Evolutionary conservation across 2,329 filamentous ascomycete species (phyloP), one percentile per base, ranked within the genome.

Genomic region (Drechslerella coelobrocha): DNA sequence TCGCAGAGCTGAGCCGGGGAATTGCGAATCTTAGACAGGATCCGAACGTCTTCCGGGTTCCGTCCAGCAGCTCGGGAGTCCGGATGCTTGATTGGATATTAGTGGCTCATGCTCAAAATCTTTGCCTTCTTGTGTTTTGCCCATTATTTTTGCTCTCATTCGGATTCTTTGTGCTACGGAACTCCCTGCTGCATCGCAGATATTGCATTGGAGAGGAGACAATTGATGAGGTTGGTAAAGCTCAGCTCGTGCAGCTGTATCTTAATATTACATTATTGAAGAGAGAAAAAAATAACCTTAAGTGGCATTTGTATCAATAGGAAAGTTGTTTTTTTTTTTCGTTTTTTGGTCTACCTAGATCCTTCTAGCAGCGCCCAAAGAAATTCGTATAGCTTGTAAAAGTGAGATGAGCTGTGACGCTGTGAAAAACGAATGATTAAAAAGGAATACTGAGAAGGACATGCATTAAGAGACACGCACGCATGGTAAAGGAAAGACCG

Each of bases 371-470:
- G 31, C 52, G 17, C 43, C 37, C 47, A 69, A 69, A 47, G 52
- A 62, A 69, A 61, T 69, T 69, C 65, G 65, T 69, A 12, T 43
- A 62, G 59, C n/a, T n/a, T n/a, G n/a, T n/a, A n/a, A n/a, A n/a
- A n/a, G n/a, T n/a, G n/a, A n/a, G n/a, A n/a, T n/a, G n/a, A n/a
- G n/a, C n/a, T n/a, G n/a, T n/a, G n/a, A n/a, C n/a, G n/a, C n/a
- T n/a, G n/a, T 41, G n/a, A 17, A 41, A 45, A 45, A 4, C 41
- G 19, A 21, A 45, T 21, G 41, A 45, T 45, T 21, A 45, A 45
- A 45, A 45, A 45, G 34, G 9, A 21, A 45, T 45, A 45, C 41
- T 45, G 17, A 21, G 10, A 45, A 21, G 8, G 19, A 41, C n/a
- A 41, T 45, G 19, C 14, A 45, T 5, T 45, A 45, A 5, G 8